Evolutionary conservation across 2,329 filamentous ascomycete species (phyloP), one percentile per base, ranked within the genome.

Genomic region (Akanthomyces lecanii): DNA sequence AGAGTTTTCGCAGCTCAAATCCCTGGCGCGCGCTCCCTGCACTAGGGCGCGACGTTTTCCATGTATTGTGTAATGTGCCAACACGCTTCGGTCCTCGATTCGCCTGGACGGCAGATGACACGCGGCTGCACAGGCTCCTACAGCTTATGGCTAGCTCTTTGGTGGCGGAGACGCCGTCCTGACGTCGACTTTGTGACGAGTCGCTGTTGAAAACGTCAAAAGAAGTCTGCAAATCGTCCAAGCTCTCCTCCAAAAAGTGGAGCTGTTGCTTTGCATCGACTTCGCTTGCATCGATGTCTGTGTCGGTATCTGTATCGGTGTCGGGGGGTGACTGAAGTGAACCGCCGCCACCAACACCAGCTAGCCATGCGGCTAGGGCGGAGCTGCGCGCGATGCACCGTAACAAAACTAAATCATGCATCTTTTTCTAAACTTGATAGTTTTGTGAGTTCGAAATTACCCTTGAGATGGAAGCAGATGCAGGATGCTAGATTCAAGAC

Each of bases 81-180:
- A 62, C 50, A 23, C 60, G 60, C 33, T 56, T 62, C 10, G 40
- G 40, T 23, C 40, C 42, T 25, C 60, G 51, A 12, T 30, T 4
- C n/a, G 23, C n/a, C 12, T 45, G 42, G 21, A 47, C 42, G 30
- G 52, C 23, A 14, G 51, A n/a, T 6, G 40, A 30, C 0, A 62
- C 8, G 21, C 51, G 51, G 4, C 51, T n/a, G 23, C 45, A 60
- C 2, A 52, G 21, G 3, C 47, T 16, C 7, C 21, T 60, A 16
- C 57, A 60, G 18, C 25, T 60, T 11, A 23, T 38, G 16, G 47
- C 47, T 3, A 60, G 16, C 45, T 60, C 47, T 36, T 33, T 23
- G 23, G 33, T 5, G 44, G 55, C 33, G 4, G 47, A 42, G n/a
- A 5, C 23, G 30, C 42, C 57, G 5, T 44, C 21, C 10, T 42